phyloP scores from a whole-genome alignment of 2,329 filamentous ascomycete genomes.

The Monosporascus sp. region DNA sequence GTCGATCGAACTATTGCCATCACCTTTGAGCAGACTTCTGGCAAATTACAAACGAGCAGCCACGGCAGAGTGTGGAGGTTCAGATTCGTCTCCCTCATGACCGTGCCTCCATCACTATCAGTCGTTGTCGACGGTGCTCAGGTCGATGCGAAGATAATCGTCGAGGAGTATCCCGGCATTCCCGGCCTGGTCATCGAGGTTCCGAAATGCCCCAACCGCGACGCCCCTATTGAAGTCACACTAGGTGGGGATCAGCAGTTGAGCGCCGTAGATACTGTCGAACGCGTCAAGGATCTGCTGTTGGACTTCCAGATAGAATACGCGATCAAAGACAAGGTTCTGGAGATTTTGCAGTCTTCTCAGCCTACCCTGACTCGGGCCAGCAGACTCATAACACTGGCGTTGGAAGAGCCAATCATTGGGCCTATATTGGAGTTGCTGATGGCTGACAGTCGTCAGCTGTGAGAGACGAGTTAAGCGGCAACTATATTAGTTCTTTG shows the following conservation, averaged over 20 bases:
- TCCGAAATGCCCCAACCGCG: background rate
- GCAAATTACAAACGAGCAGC: background rate
- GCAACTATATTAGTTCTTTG: too few species aligned
- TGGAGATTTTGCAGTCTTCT: conserved; percentile 11
- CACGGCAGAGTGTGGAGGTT: background rate
- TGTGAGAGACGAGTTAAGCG: background rate
- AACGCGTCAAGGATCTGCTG: conserved; percentile 13
- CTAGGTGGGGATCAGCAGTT: background rate
- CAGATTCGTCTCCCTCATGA: conserved; percentile 5
- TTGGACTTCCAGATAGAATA: conserved; percentile 24
- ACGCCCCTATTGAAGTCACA: background rate
- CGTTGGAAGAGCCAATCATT: conserved; percentile 16
- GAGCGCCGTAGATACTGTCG: background rate
- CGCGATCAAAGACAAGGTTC: conserved; percentile 19
- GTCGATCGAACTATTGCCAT: background rate
- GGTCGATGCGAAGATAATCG: background rate
- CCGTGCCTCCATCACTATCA: background rate
- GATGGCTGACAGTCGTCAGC: conserved; percentile 17
- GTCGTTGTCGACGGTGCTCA: background rate
- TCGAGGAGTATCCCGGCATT: background rate
- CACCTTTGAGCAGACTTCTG: background rate
- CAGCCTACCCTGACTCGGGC: conserved; percentile 13
- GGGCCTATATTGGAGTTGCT: conserved; percentile 22
- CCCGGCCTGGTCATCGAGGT: background rate
- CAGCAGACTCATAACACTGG: conserved; percentile 18